A percentile compares a stretch with the other conserved stretches of the same genome.
Evolutionary conservation across 2,329 filamentous ascomycete genomes (phyloP).

Genomic region (Diatrype stigma): DNA sequence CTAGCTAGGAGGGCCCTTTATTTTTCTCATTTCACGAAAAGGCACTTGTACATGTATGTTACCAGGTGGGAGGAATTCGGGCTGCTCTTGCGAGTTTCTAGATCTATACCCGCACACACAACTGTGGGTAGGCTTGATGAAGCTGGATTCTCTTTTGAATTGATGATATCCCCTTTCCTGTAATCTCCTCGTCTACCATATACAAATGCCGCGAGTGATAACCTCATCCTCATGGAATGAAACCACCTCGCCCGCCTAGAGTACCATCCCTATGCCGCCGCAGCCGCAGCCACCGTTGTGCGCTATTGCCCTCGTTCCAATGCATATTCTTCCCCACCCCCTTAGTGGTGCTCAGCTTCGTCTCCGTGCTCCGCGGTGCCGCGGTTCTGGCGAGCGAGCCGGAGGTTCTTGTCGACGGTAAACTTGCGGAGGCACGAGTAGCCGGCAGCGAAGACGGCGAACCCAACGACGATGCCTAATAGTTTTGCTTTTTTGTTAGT

Average conservation of each 20-base stretch:
- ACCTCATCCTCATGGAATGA: too few species aligned
- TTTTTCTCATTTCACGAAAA: conserved; percentile 6
- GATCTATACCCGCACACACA: conserved; percentile 17
- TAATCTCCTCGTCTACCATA: not conserved
- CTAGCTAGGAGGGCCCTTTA: not conserved
- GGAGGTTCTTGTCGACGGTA: conserved; percentile 84
- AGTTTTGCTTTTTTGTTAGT: not conserved
- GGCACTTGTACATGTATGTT: conserved; percentile 14
- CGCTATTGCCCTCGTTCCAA: conserved; percentile 6
- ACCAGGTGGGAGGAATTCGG: conserved; percentile 6
- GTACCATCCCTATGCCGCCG: too few species aligned
- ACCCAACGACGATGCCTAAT: conserved; percentile 79
- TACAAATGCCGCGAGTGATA: conserved; percentile 1
- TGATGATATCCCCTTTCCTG: conserved; percentile 1
- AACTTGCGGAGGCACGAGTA: conserved; percentile 86
- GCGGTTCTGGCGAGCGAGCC: conserved; percentile 69
- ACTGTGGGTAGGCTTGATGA: not conserved
- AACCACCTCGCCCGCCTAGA: too few species aligned
- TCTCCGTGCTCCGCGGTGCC: conserved; percentile 16
- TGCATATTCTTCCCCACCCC: conserved; percentile 5
- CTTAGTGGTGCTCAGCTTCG: conserved; percentile 33
- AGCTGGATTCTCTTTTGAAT: conserved; percentile 2
- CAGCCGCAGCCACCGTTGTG: too few species aligned
- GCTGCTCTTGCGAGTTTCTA: conserved; percentile 11
- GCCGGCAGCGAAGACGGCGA: conserved; percentile 72